phyloP scores from a whole-genome alignment of 2,329 filamentous ascomycete genomes.

The Ophiostoma sp. region DNA sequence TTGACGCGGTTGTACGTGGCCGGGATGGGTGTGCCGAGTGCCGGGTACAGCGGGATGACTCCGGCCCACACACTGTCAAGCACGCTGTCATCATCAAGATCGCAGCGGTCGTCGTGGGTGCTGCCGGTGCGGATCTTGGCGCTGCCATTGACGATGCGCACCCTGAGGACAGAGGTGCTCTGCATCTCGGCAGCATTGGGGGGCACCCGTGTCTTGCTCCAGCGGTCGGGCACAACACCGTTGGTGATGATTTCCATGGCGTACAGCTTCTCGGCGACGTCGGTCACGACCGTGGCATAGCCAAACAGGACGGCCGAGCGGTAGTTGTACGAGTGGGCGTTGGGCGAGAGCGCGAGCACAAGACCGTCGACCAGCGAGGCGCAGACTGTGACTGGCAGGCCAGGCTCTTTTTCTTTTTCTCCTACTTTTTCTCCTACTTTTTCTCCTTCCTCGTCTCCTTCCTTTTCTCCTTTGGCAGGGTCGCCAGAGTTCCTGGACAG shows the following conservation, averaged over 20 bases:
- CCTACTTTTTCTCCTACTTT: neutral
- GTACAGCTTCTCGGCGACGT: conserved; percentile 65
- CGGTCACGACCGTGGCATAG: conserved; percentile 61
- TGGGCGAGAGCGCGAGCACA: conserved; percentile 72
- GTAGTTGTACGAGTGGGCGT: conserved; percentile 82
- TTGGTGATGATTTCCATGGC: conserved; percentile 77
- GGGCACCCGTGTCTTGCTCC: conserved; percentile 62
- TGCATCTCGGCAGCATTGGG: conserved; percentile 69
- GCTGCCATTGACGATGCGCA: conserved; percentile 64
- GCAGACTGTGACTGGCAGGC: conserved; percentile 63
- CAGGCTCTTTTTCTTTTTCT: conserved; percentile 22
- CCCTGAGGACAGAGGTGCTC: conserved; percentile 65
- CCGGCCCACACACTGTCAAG: conserved; percentile 49
- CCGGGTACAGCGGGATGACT: conserved; percentile 57
- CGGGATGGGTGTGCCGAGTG: conserved; percentile 58
- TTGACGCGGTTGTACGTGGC: conserved; percentile 53
- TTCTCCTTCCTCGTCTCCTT: too few species aligned
- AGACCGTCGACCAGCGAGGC: conserved; percentile 74
- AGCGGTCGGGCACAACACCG: conserved; percentile 62
- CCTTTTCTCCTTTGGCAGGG: conserved; percentile 8
- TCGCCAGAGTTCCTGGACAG: conserved; percentile 40
- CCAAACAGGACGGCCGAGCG: conserved; percentile 75
- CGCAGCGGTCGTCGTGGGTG: conserved; percentile 50
- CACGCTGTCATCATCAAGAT: conserved; percentile 42
- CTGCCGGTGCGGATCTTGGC: conserved; percentile 66